Evolutionary conservation across 2,329 filamentous ascomycete genomes (phyloP), one percentile per base, ranked within the genome.

Genomic region (Fusarium hostae): DNA sequence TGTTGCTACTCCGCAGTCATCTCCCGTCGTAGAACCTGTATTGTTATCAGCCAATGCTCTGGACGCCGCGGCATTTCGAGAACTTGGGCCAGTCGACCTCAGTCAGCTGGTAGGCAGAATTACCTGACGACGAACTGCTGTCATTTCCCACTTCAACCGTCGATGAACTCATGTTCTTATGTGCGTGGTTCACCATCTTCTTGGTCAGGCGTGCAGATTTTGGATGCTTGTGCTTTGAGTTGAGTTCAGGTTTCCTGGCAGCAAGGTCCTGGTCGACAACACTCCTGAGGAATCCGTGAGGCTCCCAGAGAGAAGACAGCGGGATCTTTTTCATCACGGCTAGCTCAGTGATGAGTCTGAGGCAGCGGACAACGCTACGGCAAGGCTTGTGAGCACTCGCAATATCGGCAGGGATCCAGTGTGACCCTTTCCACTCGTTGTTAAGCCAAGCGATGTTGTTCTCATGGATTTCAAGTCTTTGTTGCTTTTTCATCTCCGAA

Each of bases 221-320:
- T 3, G 41, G 24, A 9, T 26, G 22, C 7, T 9, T 9, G 24
- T 1, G 3, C 10, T 18, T 2, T 5, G 0, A 10, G 10, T 26
- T 44, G 10, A 10, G 7, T 0, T 10, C 7, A 0, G 16, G 6
- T 15, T 30, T 4, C 44, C 32, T 51, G 3, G 2, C 15, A 16
- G 30, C 32, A 9, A 51, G 22, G 30, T 51, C 30, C 6, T 51
- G n/a, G 11, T 51, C 32, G 22, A 39, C 30, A 18, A 37, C 50
- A 12, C 5, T 18, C 1, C 50, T 52, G 12, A 52, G 7, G 4
- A 10, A 28, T 22, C 50, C 35, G 2, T 8, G 13, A 18, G 34
- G 3, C 20, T 54, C 35, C 50, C 50, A 54, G 18, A 54, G 50
- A 22, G 50, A 54, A 6, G 22, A 0, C 3, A 52, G 16, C 2